Percentiles rank a stretch among this genome's conserved stretches.
These are phyloP conservation scores for Russula lepida DNA, from an alignment of 768 basidiomycete species.

Conservation along the genomic window DNA sequence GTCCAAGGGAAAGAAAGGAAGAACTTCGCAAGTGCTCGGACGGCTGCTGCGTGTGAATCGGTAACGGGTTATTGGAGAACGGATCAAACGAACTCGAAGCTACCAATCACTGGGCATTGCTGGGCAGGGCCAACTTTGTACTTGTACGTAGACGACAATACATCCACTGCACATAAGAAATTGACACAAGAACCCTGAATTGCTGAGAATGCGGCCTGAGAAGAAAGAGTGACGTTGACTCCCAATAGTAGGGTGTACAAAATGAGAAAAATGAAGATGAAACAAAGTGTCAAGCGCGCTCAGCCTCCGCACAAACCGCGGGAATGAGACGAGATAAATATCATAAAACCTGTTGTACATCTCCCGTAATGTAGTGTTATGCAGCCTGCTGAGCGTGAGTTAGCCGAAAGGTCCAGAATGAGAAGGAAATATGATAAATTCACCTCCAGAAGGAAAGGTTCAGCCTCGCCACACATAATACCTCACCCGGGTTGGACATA, in stretches of 20 bases:
- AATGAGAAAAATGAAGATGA: background rate
- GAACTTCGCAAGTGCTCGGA: background rate
- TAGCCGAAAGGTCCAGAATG: background rate
- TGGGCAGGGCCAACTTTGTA: background rate
- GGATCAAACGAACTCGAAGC: background rate
- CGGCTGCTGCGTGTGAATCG: too few relatives aligned
- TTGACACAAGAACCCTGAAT: background rate
- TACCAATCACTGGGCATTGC: background rate
- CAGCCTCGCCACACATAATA: background rate
- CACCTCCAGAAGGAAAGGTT: background rate
- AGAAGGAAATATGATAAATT: background rate
- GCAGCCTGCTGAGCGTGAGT: background rate
- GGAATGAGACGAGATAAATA: background rate
- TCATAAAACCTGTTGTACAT: background rate
- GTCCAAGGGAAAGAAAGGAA: too few relatives aligned
- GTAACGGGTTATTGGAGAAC: background rate
- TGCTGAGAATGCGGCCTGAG: background rate
- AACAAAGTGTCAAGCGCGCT: background rate
- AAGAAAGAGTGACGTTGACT: too few relatives aligned
- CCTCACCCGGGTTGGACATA: background rate
- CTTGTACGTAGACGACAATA: background rate
- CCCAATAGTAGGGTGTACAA: too few relatives aligned
- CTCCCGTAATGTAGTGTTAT: background rate
- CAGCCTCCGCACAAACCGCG: background rate
- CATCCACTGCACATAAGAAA: background rate